Percentiles rank a stretch among this genome's conserved stretches.
Evolutionary conservation across 805 yeast genomes (phyloP).

Genomic region (Nakazawaea siamensis): DNA sequence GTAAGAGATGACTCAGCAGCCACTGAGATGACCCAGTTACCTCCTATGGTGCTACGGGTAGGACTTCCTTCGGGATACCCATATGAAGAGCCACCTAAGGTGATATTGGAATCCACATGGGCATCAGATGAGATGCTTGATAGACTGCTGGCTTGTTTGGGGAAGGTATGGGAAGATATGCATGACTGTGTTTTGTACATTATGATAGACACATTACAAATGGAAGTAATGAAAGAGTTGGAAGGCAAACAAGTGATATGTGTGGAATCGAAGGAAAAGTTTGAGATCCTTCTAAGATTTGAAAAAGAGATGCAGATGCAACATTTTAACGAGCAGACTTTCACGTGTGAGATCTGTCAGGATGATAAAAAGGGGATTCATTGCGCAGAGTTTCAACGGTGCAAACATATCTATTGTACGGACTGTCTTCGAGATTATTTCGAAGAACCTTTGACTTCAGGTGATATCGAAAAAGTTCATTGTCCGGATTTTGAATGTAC

Average conservation of each 20-base stretch:
- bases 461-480: slow-evolving; percentile 42
- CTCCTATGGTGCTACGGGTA: too few species aligned
- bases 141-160: slow-evolving; percentile 15
- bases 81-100: too few species aligned
- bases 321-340: slow-evolving; percentile 28
- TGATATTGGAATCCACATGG: slow-evolving; percentile 28
- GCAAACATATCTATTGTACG: slow-evolving; percentile 43
- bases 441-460: slow-evolving; percentile 31
- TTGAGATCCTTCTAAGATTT: slow-evolving; percentile 13
- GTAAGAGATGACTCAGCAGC: too few species aligned
- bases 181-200: slow-evolving; percentile 32
- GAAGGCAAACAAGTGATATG: too few species aligned
- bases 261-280: background rate
- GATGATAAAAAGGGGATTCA: slow-evolving; percentile 34
- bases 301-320: slow-evolving; percentile 16
- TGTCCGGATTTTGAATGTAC: slow-evolving; percentile 52
- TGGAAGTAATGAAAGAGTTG: too few species aligned
- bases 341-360: slow-evolving; percentile 51
- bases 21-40: too few species aligned
- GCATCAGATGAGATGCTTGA: slow-evolving; percentile 11
- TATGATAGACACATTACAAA: slow-evolving; percentile 28
- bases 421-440: slow-evolving; percentile 37
- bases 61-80: too few species aligned
- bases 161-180: slow-evolving; percentile 25
- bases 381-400: slow-evolving; percentile 29